These are phyloP conservation scores for Neurospora sp. DNA, from an alignment of 495 filamentous ascomycete genomes.

Conservation along the genomic window DNA sequence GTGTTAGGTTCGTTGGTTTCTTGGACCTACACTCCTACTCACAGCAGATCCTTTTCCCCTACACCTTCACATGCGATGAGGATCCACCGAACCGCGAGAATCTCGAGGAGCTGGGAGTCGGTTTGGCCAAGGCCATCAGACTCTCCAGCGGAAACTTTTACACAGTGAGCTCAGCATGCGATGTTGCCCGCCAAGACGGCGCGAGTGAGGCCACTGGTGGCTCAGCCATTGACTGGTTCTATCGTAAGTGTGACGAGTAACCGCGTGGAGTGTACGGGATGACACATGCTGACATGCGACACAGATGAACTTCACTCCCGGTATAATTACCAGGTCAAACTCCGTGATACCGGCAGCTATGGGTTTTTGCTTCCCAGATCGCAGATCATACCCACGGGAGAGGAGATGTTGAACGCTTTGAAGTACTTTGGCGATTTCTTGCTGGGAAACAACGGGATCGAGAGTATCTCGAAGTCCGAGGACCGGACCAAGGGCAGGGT, in stretches of 20 bases:
- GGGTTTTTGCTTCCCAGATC: constrained; percentile 83
- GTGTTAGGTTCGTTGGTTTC: constrained; percentile 65
- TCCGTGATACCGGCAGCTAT: constrained; percentile 87
- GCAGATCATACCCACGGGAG: constrained; percentile 81
- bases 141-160: constrained; percentile 65
- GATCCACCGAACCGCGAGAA: constrained; percentile 82
- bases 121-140: constrained; percentile 83
- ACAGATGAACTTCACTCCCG: constrained; percentile 61
- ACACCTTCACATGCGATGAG: constrained; percentile 69
- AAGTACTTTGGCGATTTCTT: constrained; percentile 73
- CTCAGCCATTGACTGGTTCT: constrained; percentile 92
- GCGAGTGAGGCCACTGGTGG: constrained; percentile 48
- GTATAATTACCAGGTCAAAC: constrained; percentile 88
- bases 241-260: constrained; percentile 35
- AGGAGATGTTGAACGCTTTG: constrained; percentile 73
- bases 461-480: constrained; percentile 19
- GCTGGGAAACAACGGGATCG: constrained; percentile 51
- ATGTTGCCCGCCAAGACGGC: constrained; percentile 34
- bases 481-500: constrained; percentile 4
- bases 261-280: neutral
- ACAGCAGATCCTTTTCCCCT: constrained; percentile 90
- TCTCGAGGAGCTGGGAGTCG: constrained; percentile 78
- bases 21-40: constrained; percentile 93
- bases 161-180: constrained; percentile 76
- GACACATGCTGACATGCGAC: neutral